Evolutionary conservation across 768 basidiomycete species (phyloP).

Genomic region (Suillus luteus): DNA sequence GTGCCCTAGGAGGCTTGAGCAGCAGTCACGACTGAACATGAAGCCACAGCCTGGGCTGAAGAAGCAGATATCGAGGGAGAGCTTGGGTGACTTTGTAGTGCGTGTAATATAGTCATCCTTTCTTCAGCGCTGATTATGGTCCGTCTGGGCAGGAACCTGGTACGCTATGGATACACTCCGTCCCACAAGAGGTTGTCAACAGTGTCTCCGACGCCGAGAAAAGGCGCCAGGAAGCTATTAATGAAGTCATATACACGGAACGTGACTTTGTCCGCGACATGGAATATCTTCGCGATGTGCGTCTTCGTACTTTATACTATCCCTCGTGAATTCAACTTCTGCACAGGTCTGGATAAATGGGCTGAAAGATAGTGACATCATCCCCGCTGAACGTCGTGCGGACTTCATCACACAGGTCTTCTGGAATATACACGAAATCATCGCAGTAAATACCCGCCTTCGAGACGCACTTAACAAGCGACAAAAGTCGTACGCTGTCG

Average conservation of each 20-base stretch:
- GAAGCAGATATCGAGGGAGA: constrained; percentile 81
- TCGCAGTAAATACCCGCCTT: constrained; percentile 87
- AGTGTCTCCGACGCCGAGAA: constrained; percentile 93
- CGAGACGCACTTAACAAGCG: constrained; percentile 93
- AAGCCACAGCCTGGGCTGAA: constrained; percentile 88
- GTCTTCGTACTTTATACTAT: constrained; percentile 28
- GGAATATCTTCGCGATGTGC: constrained; percentile 94
- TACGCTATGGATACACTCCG: constrained; percentile 94
- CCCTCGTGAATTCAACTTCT: background rate
- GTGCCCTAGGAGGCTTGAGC: constrained; percentile 91
- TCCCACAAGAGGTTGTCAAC: constrained; percentile 91
- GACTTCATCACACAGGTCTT: constrained; percentile 94
- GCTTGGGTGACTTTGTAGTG: constrained; percentile 77
- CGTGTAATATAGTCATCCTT: constrained; percentile 18
- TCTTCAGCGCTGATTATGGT: constrained; percentile 15
- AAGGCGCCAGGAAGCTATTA: constrained; percentile 96
- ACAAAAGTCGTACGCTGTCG: constrained; percentile 93
- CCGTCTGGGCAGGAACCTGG: constrained; percentile 66
- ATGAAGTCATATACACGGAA: constrained; percentile 93
- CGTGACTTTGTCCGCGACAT: constrained; percentile 97
- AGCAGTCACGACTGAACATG: constrained; percentile 93
- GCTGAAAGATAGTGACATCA: constrained; percentile 73
- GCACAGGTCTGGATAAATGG: constrained; percentile 86
- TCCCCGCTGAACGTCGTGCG: constrained; percentile 72
- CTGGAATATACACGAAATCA: constrained; percentile 96